Base-by-base conservation (phyloP, 768 basidiomycete genomes). In the Naganishia vaughanmartiniae region DNA sequence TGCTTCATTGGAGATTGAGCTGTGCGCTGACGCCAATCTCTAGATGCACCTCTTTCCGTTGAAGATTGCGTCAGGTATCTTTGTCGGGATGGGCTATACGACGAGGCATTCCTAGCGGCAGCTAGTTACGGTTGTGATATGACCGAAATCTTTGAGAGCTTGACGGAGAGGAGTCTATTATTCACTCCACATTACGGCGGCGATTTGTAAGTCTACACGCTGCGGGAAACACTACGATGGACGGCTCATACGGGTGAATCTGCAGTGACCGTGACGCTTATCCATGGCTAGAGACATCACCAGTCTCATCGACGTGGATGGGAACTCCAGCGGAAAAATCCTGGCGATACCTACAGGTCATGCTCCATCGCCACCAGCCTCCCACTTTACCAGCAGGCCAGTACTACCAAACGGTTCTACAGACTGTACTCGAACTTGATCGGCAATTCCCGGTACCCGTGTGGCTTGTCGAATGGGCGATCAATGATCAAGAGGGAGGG, bases 261-360 rank as follows among this genome's bases (percentile, higher is more conserved):
- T 15, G 21, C 80, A 93, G 91, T 57, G 74, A 79, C 28, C 67
- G 70, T 81, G 87, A 88, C 74, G 87, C 90, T 67, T 86, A 85
- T 0, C 87, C 89, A 73, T 97, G 94, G 93, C 84, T 97, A 39
- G 73, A 74, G n/a, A 53, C 68, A 21, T 79, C 78, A 10, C 76
- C 77, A 4, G 58, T 76, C 19, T 77, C 91, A 12, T 85, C 88
- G 1, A 89, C 90, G 0, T 95, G 95, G 89, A 86, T 89, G 24
- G 94, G 94, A 4, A 86, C 89, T 7, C 84, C 88, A 21, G 85
- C 88, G 42, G 89, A 91, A 73, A 86, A 90, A 72, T 92, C 89
- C 5, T 93, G 93, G 91, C 86, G 90, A 76, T 93, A 93, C 79
- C 85, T 99, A 54, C 89, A 92, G 73, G 85, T 42, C 26, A 63